Evolutionary conservation across 1,284 basidiomycete species (phyloP), one percentile per base, ranked within the genome.

Genomic region (Moesziomyces sp.): DNA sequence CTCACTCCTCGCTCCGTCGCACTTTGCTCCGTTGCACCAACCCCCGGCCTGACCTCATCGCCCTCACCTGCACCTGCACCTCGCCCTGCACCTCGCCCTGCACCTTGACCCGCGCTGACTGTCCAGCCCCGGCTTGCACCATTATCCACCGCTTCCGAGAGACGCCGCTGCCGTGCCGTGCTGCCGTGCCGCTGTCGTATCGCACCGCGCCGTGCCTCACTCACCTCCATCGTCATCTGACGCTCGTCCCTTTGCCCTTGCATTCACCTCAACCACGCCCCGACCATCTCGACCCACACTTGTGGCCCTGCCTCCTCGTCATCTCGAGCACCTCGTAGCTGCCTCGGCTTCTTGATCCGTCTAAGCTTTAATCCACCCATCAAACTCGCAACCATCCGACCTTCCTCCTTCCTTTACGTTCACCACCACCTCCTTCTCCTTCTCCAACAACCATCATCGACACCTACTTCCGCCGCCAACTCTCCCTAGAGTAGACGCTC

Each of bases 41-140:
- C 21, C 21, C 21, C 21, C 23, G 40, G 30, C 48, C 48, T 59
- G 56, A 66, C 56, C 63, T 58, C 63, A 58, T 59, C 48, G 40
- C 38, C 43, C 48, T 47, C 30, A 33, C 30, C 6, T 7, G 26
- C 26, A 7, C 5, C 30, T 33, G 10, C 42, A 23, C 44, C 33
- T 19, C n/a, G 38, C 5, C 28, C 28, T 9, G 28, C 28, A 21
- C 21, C 21, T 21, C 21, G 21, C 21, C 30, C 30, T 33, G 13
- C 43, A 24, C 44, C 35, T 21, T 16, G 38, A 33, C 30, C 30
- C 30, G 30, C 30, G 30, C 11, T 33, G 30, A 33, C 51, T 43
- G 30, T 33, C 30, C 23, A 30, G 19, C 18, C 23, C 43, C 52
- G 21, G 30, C 35, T 19, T 38, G 11, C 24, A 9, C 44, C 30